phyloP scores from a whole-genome alignment of 2,329 filamentous ascomycete species.

The Penicillium sp. region DNA sequence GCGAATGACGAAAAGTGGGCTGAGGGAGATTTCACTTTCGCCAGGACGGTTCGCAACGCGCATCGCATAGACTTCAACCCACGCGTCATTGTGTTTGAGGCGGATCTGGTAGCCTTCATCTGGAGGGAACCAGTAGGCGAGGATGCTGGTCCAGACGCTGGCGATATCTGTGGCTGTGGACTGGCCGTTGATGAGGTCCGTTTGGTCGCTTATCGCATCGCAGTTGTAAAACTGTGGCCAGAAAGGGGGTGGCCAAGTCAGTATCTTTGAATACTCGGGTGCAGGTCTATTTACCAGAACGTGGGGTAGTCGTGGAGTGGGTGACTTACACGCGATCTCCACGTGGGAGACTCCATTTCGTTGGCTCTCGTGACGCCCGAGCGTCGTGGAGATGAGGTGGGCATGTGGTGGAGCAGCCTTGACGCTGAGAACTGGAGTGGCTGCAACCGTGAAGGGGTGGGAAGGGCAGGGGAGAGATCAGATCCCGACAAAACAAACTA shows the following conservation, averaged over 20 bases:
- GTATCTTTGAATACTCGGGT: background rate
- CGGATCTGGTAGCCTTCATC: background rate
- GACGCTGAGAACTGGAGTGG: too few relatives aligned
- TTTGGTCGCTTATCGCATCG: background rate
- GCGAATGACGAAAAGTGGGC: background rate
- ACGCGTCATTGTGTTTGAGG: background rate
- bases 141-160: conserved; percentile 1
- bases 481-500: too few relatives aligned
- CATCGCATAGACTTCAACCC: background rate
- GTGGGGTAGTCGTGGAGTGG: background rate
- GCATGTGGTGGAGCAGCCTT: too few relatives aligned
- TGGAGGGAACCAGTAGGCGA: background rate
- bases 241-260: background rate
- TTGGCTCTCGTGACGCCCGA: background rate
- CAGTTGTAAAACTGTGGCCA: background rate
- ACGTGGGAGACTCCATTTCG: background rate
- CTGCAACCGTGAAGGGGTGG: too few relatives aligned
- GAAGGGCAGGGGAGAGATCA: too few relatives aligned
- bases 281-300: background rate
- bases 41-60: background rate
- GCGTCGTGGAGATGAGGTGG: too few relatives aligned
- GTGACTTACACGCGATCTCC: background rate
- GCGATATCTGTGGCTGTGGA: background rate
- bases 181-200: background rate
- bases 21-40: background rate